phyloP scores from a whole-genome alignment of 148 eudicot genomes.

The Polygonum aviculare region DNA sequence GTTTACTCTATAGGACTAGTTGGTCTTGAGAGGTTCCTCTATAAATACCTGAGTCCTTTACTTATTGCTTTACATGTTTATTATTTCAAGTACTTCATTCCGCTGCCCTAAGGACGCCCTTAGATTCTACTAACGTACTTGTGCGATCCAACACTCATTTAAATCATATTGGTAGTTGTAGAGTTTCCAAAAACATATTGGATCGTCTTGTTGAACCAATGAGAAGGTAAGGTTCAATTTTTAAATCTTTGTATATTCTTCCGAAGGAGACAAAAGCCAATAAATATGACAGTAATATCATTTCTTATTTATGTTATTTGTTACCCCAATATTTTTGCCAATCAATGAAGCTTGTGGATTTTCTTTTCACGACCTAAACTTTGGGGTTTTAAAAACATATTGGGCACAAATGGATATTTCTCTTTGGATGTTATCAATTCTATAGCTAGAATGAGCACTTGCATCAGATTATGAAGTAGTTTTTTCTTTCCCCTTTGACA shows the following conservation, averaged over 20 bases:
- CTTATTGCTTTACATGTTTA: too few species aligned
- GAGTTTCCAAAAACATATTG: background rate
- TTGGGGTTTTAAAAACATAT: conserved; percentile 5
- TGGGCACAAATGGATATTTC: too few species aligned
- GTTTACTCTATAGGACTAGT: too few species aligned
- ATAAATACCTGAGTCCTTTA: too few species aligned
- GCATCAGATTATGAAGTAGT: background rate
- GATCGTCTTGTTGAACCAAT: background rate
- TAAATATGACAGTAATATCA: conserved; percentile 6
- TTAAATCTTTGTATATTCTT: conserved; percentile 25
- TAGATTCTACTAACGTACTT: too few species aligned
- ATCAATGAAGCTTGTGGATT: background rate
- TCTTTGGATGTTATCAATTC: background rate
- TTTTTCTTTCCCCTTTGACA: background rate
- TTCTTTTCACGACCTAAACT: conserved; percentile 2
- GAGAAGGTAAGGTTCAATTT: conserved; percentile 14
- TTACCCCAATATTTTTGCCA: conserved; percentile 12
- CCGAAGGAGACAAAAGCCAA: conserved; percentile 15
- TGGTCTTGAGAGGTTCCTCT: too few species aligned
- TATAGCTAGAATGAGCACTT: background rate
- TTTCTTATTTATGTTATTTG: background rate
- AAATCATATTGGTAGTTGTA: background rate
- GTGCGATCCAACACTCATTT: too few species aligned
- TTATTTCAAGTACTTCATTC: too few species aligned
- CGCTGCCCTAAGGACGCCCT: too few species aligned